Percentiles rank a stretch among this genome's conserved stretches.
These are phyloP conservation scores for Sodiomyces alkalinus DNA, from an alignment of 2,329 filamentous ascomycete species.

Conservation along the genomic window DNA sequence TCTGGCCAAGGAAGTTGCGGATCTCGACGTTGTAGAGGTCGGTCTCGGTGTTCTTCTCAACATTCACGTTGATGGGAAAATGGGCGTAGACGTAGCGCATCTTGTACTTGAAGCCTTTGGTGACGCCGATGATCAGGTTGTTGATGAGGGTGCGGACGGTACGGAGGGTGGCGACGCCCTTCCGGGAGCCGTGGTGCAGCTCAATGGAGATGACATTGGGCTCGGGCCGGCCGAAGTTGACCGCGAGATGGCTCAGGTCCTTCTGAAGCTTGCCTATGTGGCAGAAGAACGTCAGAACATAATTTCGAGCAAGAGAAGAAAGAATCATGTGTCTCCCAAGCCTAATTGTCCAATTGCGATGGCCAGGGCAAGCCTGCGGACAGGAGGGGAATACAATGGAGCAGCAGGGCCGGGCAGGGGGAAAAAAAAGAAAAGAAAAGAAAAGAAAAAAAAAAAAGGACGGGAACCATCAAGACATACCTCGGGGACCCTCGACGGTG, in stretches of 20 bases:
- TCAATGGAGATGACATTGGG: constrained; percentile 87
- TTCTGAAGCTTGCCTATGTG: constrained; percentile 85
- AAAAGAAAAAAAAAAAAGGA: not conserved
- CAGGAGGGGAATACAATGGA: not conserved
- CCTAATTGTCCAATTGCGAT: not conserved
- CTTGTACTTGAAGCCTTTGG: constrained; percentile 99
- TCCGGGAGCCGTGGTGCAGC: constrained; percentile 96
- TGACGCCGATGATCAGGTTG: constrained; percentile 97
- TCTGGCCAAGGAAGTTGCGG: constrained; percentile 99
- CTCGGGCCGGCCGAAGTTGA: constrained; percentile 84
- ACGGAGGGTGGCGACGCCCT: constrained; percentile 94
- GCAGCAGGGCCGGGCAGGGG: not conserved
- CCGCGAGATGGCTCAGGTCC: constrained; percentile 90
- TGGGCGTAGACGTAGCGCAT: constrained; percentile 99
- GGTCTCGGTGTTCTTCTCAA: constrained; percentile 90
- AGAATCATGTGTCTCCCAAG: no score
- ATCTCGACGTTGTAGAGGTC: constrained; percentile 89
- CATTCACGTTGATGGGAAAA: constrained; percentile 99
- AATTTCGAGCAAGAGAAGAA: constrained; percentile 4
- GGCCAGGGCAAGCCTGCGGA: not conserved
- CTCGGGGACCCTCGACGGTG: constrained; percentile 93
- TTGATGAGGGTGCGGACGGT: constrained; percentile 97
- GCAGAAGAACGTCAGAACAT: constrained; percentile 3
- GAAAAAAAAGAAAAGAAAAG: not conserved
- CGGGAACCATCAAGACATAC: constrained; percentile 39